Conservation (phyloP, 768 basidiomycete species). For the Lactarius tabidus region DNA sequence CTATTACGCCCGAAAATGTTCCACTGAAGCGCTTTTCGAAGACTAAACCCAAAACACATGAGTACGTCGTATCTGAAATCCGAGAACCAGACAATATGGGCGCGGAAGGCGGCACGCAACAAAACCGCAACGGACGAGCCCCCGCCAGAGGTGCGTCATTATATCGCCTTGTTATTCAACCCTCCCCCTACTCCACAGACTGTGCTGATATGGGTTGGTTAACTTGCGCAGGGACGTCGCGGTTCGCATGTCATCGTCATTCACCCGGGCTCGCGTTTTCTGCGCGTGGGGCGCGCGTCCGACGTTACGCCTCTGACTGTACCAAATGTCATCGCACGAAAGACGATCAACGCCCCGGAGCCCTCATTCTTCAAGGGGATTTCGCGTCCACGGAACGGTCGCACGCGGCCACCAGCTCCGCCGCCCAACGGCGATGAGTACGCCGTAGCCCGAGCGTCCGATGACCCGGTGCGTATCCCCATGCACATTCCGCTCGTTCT, state of each 20-base stretch:
- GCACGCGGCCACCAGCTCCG: conserved; percentile 28
- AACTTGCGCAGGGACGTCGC: conserved; percentile 45
- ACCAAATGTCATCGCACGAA: conserved; percentile 71
- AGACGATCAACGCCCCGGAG: conserved; percentile 44
- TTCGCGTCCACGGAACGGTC: conserved; percentile 47
- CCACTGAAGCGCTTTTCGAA: conserved; percentile 29
- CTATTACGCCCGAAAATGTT: neutral
- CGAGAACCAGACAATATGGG: conserved; percentile 71
- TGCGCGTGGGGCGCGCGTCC: conserved; percentile 72
- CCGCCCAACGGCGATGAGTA: conserved; percentile 47
- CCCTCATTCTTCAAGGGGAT: conserved; percentile 48
- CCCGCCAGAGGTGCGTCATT: conserved; percentile 28
- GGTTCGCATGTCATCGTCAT: conserved; percentile 77
- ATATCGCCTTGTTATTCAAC: neutral
- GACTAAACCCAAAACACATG: conserved; percentile 77
- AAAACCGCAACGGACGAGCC: conserved; percentile 19
- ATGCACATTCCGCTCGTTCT: neutral
- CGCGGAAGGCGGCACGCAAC: conserved; percentile 51
- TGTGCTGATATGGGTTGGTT: conserved; percentile 19
- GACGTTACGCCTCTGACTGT: conserved; percentile 69
- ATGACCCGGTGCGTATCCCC: conserved; percentile 54
- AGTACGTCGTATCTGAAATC: conserved; percentile 74
- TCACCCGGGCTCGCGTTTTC: conserved; percentile 70
- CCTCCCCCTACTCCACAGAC: neutral
- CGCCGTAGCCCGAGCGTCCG: conserved; percentile 42